Conservation (phyloP, 75 land plant genomes). For the Larix kaempferi region DNA sequence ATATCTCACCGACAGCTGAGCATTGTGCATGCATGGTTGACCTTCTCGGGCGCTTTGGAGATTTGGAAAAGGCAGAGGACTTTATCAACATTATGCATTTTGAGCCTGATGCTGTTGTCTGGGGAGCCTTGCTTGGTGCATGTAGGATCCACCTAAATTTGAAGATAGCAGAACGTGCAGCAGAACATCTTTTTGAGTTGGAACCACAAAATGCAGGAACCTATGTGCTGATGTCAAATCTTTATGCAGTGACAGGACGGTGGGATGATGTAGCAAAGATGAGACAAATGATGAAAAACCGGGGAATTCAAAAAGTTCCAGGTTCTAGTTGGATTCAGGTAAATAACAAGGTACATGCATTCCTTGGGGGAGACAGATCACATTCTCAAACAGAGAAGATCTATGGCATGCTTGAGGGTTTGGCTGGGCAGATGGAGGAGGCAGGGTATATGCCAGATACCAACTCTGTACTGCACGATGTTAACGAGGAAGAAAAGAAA, state of each 20-base stretch:
- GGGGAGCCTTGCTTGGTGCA: constrained; percentile 23
- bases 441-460: too few relatives aligned
- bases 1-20: constrained; percentile 3
- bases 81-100: constrained; percentile 16
- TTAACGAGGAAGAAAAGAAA: too few relatives aligned
- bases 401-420: too few relatives aligned
- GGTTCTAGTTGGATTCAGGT: constrained; percentile 22
- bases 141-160: constrained; percentile 12
- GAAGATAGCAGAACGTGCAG: constrained; percentile 5
- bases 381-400: not conserved
- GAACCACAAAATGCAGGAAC: constrained; percentile 8
- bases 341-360: constrained; percentile 16
- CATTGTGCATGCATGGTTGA: constrained; percentile 23
- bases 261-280: constrained; percentile 11
- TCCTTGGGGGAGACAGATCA: constrained; percentile 15
- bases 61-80: constrained; percentile 16
- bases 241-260: constrained; percentile 11
- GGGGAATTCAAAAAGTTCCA: constrained; percentile 15
- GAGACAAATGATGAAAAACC: constrained; percentile 14
- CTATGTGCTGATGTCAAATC: constrained; percentile 15
- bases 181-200: constrained; percentile 12
- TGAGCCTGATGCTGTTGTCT: constrained; percentile 9
- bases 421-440: too few relatives aligned
- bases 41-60: constrained; percentile 17
- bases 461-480: too few relatives aligned